Evolutionary conservation across 2,329 filamentous ascomycete genomes (phyloP).

Genomic region (Thielaviopsis musarum): DNA sequence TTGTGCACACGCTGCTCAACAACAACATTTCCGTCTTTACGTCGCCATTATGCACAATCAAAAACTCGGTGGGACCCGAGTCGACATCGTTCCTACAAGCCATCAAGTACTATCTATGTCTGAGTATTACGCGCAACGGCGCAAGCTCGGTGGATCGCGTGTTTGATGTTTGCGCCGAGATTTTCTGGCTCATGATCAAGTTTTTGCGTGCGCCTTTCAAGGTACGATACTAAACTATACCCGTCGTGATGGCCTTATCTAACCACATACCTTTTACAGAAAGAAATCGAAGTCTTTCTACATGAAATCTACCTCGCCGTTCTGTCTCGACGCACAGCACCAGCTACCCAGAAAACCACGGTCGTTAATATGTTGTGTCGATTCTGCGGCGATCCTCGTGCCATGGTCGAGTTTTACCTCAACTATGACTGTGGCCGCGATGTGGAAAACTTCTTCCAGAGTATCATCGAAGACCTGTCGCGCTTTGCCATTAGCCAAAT

Average conservation of each 20-base stretch:
- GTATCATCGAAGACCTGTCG: conserved; percentile 82
- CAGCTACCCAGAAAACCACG: conserved; percentile 78
- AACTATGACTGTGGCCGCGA: conserved; percentile 97
- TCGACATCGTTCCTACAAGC: conserved; percentile 85
- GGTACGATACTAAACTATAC: conserved; percentile 27
- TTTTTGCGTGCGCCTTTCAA: conserved; percentile 88
- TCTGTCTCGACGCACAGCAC: conserved; percentile 72
- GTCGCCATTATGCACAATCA: conserved; percentile 81
- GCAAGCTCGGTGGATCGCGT: conserved; percentile 82
- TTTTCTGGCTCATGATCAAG: conserved; percentile 95
- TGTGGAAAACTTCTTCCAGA: conserved; percentile 94
- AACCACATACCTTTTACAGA: conserved; percentile 28
- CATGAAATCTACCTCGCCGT: conserved; percentile 95
- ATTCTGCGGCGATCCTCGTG: conserved; percentile 69
- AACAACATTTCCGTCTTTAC: conserved; percentile 86
- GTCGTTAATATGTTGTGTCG: conserved; percentile 76
- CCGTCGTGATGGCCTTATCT: background rate
- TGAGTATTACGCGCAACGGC: conserved; percentile 87
- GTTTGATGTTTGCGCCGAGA: conserved; percentile 91
- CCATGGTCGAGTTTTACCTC: conserved; percentile 84
- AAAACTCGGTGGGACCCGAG: conserved; percentile 74
- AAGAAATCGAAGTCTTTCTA: conserved; percentile 94
- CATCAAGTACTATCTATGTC: conserved; percentile 89
- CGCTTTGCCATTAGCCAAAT: conserved; percentile 70
- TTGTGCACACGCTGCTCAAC: conserved; percentile 88